Base-by-base conservation (phyloP, 2,329 filamentous ascomycete genomes). In the Pseudogymnoascus sp. region DNA sequence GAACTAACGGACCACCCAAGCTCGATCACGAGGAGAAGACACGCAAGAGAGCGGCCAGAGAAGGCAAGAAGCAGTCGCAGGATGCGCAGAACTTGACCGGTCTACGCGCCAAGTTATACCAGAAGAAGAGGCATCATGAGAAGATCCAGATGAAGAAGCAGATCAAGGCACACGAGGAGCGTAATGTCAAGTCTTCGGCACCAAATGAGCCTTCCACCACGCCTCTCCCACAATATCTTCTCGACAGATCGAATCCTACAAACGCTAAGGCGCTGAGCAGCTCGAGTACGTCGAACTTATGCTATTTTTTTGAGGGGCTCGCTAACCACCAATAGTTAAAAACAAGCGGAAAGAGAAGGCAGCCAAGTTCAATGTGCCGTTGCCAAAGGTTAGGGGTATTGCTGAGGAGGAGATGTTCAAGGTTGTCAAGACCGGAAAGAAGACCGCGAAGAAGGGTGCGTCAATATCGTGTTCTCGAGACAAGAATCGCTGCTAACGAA, bases 331-430 rank as follows among this genome's bases (percentile, higher is more conserved):
- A 33, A 9, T 21, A 55, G 48, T 96, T 79, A 97, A 97, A 83
- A 89, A 96, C 76, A 95, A 95, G 82, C 83, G 93, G 55, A 82
- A 83, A 65, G 93, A 95, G 76, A 95, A 96, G 83, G 90, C 91
- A 8, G 92, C 92, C 62, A 89, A 92, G 73, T 96, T 96, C 74
- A 84, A 83, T 25, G 92, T 97, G 58, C 92, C 93, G 1, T 75
- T 97, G 71, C 92, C 93, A 42, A 96, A 96, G 78, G 92, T 97
- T 45, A 85, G 89, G 71, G 92, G 90, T 66, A 96, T 97, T 69
- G 86, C 83, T 68, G 92, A 97, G 79, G 90, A 94, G 81, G 92
- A 96, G 80, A 92, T 96, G 87, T 96, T 96, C 81, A 92, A 89
- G 76, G 92, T 95, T 13, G 85, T 97, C 72, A 91, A 90, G 78